phyloP scores from a whole-genome alignment of 2,329 filamentous ascomycete species.

The Trichoderma guizhouense region DNA sequence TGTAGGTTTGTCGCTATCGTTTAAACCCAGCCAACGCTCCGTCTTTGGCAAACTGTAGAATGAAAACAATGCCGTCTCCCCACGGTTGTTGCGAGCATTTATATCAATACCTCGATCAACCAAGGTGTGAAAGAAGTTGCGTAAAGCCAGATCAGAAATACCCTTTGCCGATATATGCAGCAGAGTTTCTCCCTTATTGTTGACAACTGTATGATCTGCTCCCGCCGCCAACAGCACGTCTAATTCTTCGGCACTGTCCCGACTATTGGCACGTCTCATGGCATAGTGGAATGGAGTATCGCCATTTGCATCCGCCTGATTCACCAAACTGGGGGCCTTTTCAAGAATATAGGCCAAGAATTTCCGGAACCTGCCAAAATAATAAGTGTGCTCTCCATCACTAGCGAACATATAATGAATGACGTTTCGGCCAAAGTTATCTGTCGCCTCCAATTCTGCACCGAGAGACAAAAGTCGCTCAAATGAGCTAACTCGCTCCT shows the following conservation, averaged over 20 bases:
- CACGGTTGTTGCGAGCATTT: slow-evolving; percentile 25
- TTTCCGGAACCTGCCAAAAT: neutral
- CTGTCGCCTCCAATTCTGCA: slow-evolving; percentile 25
- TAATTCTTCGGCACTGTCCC: neutral
- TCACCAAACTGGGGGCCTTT: slow-evolving; percentile 17
- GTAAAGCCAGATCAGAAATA: neutral
- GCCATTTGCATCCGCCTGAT: slow-evolving; percentile 23
- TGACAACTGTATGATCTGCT: slow-evolving; percentile 21
- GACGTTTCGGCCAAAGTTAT: slow-evolving; percentile 24
- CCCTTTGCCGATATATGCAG: slow-evolving; percentile 23
- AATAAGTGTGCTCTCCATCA: neutral
- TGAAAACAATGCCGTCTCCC: slow-evolving; percentile 27
- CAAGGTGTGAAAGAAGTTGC: slow-evolving; percentile 22
- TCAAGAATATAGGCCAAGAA: slow-evolving; percentile 15
- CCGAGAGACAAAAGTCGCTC: slow-evolving; percentile 24
- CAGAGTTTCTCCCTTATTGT: slow-evolving; percentile 22
- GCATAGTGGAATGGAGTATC: slow-evolving; percentile 28
- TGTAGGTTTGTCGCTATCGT: neutral
- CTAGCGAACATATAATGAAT: slow-evolving; percentile 24
- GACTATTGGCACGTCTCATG: neutral
- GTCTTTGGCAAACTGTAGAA: slow-evolving; percentile 4
- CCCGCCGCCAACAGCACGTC: slow-evolving; percentile 23
- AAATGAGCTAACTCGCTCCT: slow-evolving; percentile 17
- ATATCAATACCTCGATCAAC: slow-evolving; percentile 21
- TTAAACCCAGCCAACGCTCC: accelerated